Conservation (phyloP, 768 basidiomycete genomes). For the Trametes gibbosa region DNA sequence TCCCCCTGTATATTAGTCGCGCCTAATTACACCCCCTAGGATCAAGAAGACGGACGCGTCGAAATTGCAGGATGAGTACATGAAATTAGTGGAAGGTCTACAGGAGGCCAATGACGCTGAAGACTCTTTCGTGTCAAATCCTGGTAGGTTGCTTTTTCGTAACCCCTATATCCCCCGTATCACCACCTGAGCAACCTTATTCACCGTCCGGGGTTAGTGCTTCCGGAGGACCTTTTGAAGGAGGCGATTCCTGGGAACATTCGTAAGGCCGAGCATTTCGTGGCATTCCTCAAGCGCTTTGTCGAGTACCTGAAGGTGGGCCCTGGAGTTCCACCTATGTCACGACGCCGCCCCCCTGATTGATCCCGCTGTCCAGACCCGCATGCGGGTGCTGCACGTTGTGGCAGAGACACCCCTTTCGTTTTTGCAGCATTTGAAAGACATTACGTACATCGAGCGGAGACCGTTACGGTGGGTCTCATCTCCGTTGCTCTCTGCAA, state of each 20-base stretch:
- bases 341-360: not conserved
- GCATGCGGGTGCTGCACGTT: slow-evolving; percentile 99
- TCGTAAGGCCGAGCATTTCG: slow-evolving; percentile 97
- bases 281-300: slow-evolving; percentile 96
- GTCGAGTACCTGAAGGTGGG: slow-evolving; percentile 96
- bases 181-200: slow-evolving; percentile 1
- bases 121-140: slow-evolving; percentile 87
- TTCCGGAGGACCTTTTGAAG: slow-evolving; percentile 91
- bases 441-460: slow-evolving; percentile 97
- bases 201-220: slow-evolving; percentile 44
- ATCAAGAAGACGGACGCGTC: slow-evolving; percentile 92
- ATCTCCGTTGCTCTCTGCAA: not conserved
- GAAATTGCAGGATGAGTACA: slow-evolving; percentile 95
- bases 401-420: slow-evolving; percentile 97
- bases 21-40: slow-evolving; percentile 40
- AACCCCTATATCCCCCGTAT: not conserved
- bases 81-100: slow-evolving; percentile 90
- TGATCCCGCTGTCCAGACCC: slow-evolving; percentile 54
- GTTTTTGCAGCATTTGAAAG: slow-evolving; percentile 96
- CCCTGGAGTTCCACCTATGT: not conserved
- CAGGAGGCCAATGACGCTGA: slow-evolving; percentile 75
- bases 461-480: slow-evolving; percentile 78
- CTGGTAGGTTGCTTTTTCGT: slow-evolving; percentile 45
- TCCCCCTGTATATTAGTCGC: not conserved
- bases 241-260: slow-evolving; percentile 99